Evolutionary conservation across 805 yeast species (phyloP).

Genomic region (Starmerella khaoyaiensis): DNA sequence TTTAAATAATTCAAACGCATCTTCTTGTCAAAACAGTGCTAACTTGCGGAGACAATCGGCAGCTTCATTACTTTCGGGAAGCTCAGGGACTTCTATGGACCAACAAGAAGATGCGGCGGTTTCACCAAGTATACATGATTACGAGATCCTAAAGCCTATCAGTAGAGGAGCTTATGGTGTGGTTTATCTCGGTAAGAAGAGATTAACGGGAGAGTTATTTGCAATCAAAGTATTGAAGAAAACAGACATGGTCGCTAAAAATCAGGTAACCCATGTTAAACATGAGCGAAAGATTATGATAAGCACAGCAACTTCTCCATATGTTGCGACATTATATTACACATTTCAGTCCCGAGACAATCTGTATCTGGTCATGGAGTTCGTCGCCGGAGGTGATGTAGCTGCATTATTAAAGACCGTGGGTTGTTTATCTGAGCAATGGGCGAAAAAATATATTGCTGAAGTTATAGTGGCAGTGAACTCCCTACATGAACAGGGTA

Average conservation of each 20-base stretch:
- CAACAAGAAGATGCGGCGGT: slow-evolving; percentile 2
- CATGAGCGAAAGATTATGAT: slow-evolving; percentile 97
- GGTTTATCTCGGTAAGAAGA: slow-evolving; percentile 73
- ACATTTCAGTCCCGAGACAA: slow-evolving; percentile 83
- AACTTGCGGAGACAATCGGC: slow-evolving; percentile 7
- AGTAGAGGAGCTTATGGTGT: slow-evolving; percentile 97
- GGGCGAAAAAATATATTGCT: slow-evolving; percentile 71
- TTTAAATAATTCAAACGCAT: not conserved
- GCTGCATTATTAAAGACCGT: slow-evolving; percentile 72
- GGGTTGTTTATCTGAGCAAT: slow-evolving; percentile 71
- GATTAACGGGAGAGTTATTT: slow-evolving; percentile 81
- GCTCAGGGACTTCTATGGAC: not conserved
- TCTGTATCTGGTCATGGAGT: slow-evolving; percentile 90
- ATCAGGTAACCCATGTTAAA: slow-evolving; percentile 87
- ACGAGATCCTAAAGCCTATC: slow-evolving; percentile 81
- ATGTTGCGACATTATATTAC: slow-evolving; percentile 77
- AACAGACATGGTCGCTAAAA: slow-evolving; percentile 92
- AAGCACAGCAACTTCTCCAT: slow-evolving; percentile 77
- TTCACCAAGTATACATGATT: slow-evolving; percentile 68
- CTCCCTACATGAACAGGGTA: slow-evolving; percentile 76
- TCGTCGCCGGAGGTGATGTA: slow-evolving; percentile 88
- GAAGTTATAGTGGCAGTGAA: slow-evolving; percentile 85
- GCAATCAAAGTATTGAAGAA: slow-evolving; percentile 88
- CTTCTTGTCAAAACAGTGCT: no score
- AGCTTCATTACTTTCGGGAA: slow-evolving; percentile 7